Conservation (phyloP, 176 grass and related monocot genomes). For the Miscanthus lutarioriparius region DNA sequence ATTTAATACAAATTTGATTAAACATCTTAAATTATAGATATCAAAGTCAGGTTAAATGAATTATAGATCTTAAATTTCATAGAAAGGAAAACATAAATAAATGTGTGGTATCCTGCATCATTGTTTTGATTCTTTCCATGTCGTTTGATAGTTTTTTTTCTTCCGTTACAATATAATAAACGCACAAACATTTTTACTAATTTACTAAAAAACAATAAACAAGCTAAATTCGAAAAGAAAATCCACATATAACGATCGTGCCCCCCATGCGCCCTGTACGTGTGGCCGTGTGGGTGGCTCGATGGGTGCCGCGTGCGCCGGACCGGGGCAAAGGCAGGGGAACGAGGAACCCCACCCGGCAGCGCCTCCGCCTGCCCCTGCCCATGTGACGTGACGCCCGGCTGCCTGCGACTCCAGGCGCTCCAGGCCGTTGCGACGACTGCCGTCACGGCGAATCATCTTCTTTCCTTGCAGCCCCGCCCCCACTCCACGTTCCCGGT, state of each 20-base stretch:
- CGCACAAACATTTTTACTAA: no score
- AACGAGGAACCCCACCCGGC: not conserved
- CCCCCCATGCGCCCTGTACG: not conserved
- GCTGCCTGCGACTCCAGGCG: not conserved
- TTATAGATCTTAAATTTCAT: no score
- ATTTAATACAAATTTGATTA: no score
- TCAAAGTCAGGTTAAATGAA: no score
- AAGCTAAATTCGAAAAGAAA: not conserved
- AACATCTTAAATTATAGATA: no score
- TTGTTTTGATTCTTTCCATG: no score
- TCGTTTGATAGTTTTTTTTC: no score
- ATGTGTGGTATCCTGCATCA: no score
- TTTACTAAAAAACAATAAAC: not conserved
- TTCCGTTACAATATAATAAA: no score
- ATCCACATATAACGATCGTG: not conserved
- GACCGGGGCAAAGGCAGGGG: not conserved
- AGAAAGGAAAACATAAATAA: no score
- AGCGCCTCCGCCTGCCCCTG: not conserved
- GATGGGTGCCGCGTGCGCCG: constrained; percentile 2
- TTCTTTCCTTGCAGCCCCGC: not conserved
- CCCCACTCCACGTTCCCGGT: not conserved
- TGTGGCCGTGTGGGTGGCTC: not conserved
- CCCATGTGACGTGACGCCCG: constrained; percentile 38
- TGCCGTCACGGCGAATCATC: constrained; percentile 31
- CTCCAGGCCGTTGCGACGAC: constrained; percentile 27